These are phyloP conservation scores for Hymenoscyphus salicellus DNA, from an alignment of 2,329 filamentous ascomycete genomes.

Conservation along the genomic window DNA sequence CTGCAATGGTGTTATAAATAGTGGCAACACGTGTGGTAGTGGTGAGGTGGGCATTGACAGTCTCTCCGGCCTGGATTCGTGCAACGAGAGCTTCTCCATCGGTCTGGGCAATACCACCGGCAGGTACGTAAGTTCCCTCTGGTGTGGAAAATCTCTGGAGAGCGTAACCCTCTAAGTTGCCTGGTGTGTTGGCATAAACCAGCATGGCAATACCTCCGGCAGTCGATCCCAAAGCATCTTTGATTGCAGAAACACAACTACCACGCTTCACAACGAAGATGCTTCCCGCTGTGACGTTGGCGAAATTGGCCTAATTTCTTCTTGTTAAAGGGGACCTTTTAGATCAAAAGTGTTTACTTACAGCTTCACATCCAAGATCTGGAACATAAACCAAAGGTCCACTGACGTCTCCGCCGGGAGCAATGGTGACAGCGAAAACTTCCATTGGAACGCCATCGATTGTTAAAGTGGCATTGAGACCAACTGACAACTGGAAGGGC, in stretches of 20 bases:
- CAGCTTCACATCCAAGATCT: slow-evolving; percentile 22
- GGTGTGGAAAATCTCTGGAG: slow-evolving; percentile 49
- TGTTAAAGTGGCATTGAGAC: slow-evolving; percentile 13
- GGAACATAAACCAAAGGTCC: slow-evolving; percentile 19
- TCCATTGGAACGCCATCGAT: slow-evolving; percentile 12
- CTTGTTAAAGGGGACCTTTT: not conserved
- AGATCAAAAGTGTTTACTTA: not conserved
- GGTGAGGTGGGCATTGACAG: slow-evolving; percentile 15
- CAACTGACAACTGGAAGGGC: slow-evolving; percentile 37
- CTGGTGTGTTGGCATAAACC: slow-evolving; percentile 66
- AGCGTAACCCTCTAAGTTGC: slow-evolving; percentile 35
- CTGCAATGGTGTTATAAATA: slow-evolving; percentile 54
- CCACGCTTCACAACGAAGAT: slow-evolving; percentile 70
- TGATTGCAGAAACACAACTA: slow-evolving; percentile 65
- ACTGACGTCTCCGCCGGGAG: slow-evolving; percentile 15
- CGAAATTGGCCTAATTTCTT: slow-evolving; percentile 52
- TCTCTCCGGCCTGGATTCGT: slow-evolving; percentile 12
- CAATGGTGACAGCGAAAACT: slow-evolving; percentile 15
- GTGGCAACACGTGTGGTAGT: slow-evolving; percentile 6
- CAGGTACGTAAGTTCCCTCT: slow-evolving; percentile 46
- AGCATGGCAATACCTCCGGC: slow-evolving; percentile 68
- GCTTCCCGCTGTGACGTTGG: slow-evolving; percentile 53
- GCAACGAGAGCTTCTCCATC: slow-evolving; percentile 30
- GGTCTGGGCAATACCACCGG: slow-evolving; percentile 45
- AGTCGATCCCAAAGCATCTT: slow-evolving; percentile 62